Conservation (phyloP, 257 asterid genomes). For the Solanum piurae region DNA sequence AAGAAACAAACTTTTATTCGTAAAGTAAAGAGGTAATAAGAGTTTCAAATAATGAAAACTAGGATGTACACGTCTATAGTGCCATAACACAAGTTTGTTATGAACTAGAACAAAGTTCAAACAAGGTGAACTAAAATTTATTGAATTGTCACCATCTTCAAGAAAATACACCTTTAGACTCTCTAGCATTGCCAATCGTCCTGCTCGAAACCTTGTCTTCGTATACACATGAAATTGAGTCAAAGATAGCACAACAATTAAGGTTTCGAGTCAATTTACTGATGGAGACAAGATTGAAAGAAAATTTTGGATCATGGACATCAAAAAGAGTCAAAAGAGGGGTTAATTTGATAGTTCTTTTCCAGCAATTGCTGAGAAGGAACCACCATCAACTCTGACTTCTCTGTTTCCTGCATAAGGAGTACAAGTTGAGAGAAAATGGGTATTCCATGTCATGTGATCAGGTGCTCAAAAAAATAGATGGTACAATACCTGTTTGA, state of each 20-base stretch:
- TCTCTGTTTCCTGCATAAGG: background rate
- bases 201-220: background rate
- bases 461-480: background rate
- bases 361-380: background rate
- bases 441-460: background rate
- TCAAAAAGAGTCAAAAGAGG: background rate
- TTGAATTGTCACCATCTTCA: background rate
- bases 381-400: background rate
- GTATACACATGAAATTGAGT: background rate
- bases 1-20: background rate
- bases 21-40: background rate
- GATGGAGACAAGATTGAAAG: background rate
- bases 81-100: background rate
- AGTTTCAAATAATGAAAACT: background rate
- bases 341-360: background rate
- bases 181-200: background rate
- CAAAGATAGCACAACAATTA: no score
- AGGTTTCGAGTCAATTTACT: background rate
- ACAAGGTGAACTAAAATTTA: background rate
- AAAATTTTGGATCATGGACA: background rate
- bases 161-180: background rate
- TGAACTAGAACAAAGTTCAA: background rate
- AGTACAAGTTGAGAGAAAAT: background rate
- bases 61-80: background rate
- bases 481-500: background rate